Conservation (phyloP, 768 basidiomycete genomes). For the Krasilnikovozyma curviuscula region DNA sequence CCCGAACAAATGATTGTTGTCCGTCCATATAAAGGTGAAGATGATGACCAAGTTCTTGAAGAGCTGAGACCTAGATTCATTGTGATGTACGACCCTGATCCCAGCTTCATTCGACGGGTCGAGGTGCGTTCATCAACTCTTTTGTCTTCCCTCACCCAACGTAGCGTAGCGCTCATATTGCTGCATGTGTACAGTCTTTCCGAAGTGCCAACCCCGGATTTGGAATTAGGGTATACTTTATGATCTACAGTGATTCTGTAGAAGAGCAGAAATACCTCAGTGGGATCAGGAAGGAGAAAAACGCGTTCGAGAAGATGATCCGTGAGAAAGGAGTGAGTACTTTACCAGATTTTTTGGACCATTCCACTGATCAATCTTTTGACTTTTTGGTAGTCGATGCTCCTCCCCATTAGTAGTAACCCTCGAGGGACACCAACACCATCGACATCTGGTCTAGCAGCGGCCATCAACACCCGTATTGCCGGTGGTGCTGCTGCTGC, state of each 20-base stretch:
- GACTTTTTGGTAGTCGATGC: slow-evolving; percentile 46
- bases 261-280: slow-evolving; percentile 93
- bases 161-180: too few species aligned
- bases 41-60: slow-evolving; percentile 68
- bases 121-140: slow-evolving; percentile 38
- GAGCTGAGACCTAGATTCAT: slow-evolving; percentile 82
- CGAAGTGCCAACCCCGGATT: slow-evolving; percentile 64
- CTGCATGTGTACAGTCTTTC: slow-evolving; percentile 44
- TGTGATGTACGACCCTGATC: slow-evolving; percentile 85
- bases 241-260: slow-evolving; percentile 79
- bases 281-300: slow-evolving; percentile 72
- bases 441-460: background rate
- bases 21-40: slow-evolving; percentile 73
- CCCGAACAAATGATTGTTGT: slow-evolving; percentile 68
- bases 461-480: slow-evolving; percentile 58
- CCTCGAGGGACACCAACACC: slow-evolving; percentile 10
- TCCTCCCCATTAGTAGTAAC: slow-evolving; percentile 48
- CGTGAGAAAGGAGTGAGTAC: slow-evolving; percentile 66
- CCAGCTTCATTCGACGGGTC: slow-evolving; percentile 76
- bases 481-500: slow-evolving; percentile 48
- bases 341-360: background rate
- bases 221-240: slow-evolving; percentile 75
- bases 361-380: background rate
- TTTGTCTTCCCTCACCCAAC: too few species aligned
- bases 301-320: slow-evolving; percentile 79